Evolutionary conservation across 805 yeast species (phyloP).

Genomic region (Barnettozyma pratensis): DNA sequence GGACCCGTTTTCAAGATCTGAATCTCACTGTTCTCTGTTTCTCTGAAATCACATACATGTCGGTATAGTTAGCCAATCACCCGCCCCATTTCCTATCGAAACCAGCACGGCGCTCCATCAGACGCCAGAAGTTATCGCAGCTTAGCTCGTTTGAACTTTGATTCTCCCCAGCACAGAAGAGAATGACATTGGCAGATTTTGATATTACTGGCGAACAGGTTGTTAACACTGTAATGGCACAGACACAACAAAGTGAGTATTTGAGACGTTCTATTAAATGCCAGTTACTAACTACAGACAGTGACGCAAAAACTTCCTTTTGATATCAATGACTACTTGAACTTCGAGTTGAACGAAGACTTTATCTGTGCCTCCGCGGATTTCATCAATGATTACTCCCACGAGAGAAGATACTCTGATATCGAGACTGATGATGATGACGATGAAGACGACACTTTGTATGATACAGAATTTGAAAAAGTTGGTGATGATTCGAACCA

Average conservation of each 20-base stretch:
- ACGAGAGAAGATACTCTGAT: background rate
- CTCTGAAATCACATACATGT: too few relatives aligned
- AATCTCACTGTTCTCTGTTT: too few relatives aligned
- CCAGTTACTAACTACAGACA: background rate
- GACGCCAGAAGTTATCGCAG: background rate
- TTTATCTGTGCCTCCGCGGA: slow-evolving; percentile 15
- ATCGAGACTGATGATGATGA: slow-evolving; percentile 1
- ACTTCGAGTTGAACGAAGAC: slow-evolving; percentile 21
- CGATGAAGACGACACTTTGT: background rate
- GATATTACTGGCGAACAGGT: background rate
- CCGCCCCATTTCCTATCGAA: too few relatives aligned
- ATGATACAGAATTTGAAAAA: background rate
- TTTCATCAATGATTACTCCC: slow-evolving; percentile 17
- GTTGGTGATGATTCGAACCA: background rate
- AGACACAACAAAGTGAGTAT: slow-evolving; percentile 8
- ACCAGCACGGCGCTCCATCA: background rate
- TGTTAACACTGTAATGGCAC: background rate
- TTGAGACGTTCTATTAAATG: background rate
- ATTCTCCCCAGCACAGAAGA: background rate
- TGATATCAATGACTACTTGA: slow-evolving; percentile 21
- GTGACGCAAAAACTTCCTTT: slow-evolving; percentile 19
- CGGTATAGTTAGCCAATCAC: too few relatives aligned
- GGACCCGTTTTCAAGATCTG: too few relatives aligned
- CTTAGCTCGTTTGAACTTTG: background rate
- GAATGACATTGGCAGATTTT: background rate